Evolutionary conservation across 2,329 filamentous ascomycete species (phyloP).

Genomic region (Sporothrix dimorphospora): DNA sequence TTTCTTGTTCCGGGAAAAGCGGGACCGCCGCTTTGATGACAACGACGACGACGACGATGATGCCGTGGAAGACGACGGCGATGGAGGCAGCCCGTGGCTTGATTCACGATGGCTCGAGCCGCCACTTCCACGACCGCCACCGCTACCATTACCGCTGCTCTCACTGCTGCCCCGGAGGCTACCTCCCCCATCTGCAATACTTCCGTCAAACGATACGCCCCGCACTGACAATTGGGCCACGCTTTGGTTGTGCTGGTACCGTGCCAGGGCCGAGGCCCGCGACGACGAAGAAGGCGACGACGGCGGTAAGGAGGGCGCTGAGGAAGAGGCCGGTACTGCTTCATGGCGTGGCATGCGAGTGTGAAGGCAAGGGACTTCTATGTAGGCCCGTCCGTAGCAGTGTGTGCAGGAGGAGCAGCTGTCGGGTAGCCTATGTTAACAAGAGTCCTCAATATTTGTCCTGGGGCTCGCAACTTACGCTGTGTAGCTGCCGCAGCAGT

Average conservation of each 20-base stretch:
- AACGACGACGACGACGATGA: conserved; percentile 7
- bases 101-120: background rate
- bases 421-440: too few relatives aligned
- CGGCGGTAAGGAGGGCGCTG: background rate
- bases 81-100: background rate
- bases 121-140: background rate
- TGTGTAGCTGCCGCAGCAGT: conserved; percentile 33
- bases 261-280: background rate
- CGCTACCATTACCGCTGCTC: background rate
- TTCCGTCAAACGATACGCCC: background rate
- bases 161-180: background rate
- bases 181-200: background rate
- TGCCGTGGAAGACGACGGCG: conserved; percentile 19
- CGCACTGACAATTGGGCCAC: background rate
- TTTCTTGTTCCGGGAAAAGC: background rate
- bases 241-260: background rate
- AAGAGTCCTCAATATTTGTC: background rate
- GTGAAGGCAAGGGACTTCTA: conserved; percentile 29
- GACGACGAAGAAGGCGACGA: background rate
- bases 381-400: conserved; percentile 30
- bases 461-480: conserved; percentile 24
- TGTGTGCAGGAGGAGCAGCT: conserved; percentile 29
- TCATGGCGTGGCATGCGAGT: background rate
- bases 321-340: background rate
- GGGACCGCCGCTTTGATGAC: background rate